Conservation (phyloP, 352 stramenopile species). For the Phytophthora fragariae region DNA sequence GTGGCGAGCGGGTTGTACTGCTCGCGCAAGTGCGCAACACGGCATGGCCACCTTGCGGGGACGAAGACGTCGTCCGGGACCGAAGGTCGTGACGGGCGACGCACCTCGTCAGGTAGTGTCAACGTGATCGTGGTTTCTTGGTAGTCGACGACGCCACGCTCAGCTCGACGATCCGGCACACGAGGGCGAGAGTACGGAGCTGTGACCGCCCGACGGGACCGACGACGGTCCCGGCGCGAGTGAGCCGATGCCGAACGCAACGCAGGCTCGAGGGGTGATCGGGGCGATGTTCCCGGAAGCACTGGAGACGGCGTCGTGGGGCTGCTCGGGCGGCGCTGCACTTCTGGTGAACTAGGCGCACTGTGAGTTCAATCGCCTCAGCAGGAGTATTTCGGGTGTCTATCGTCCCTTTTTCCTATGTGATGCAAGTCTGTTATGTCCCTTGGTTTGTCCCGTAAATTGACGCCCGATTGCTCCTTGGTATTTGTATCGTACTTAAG, state of each 20-base stretch:
- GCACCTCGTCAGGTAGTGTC: background rate
- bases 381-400: too few species aligned
- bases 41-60: background rate
- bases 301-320: too few species aligned
- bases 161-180: background rate
- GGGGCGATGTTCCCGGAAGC: too few species aligned
- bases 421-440: too few species aligned
- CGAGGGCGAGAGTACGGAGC: background rate
- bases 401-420: too few species aligned
- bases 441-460: too few species aligned
- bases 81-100: background rate
- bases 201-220: background rate
- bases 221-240: background rate
- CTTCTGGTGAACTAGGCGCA: too few species aligned
- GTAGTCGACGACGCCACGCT: background rate
- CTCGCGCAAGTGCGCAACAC: slow-evolving; percentile 1
- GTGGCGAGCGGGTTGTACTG: background rate
- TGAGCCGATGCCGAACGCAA: background rate
- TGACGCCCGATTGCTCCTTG: too few species aligned
- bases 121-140: background rate
- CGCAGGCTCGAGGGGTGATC: background rate
- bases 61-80: background rate
- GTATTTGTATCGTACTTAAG: too few species aligned
- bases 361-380: too few species aligned
- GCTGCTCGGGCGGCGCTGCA: too few species aligned